These are phyloP conservation scores for Calycina marina DNA, from an alignment of 2,329 filamentous ascomycete species.

Conservation along the genomic window DNA sequence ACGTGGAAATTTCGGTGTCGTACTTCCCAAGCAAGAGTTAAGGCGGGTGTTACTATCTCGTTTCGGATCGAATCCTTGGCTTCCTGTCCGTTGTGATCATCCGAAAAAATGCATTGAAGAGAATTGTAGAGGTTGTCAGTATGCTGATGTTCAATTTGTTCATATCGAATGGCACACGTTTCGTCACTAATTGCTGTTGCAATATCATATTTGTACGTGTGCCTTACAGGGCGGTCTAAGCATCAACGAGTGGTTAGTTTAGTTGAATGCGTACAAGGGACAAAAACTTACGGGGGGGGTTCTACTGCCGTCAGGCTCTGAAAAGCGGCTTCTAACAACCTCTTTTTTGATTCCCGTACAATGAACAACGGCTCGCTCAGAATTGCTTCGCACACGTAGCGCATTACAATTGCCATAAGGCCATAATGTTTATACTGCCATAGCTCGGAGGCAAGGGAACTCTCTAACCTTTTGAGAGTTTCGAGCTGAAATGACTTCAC, in stretches of 20 bases:
- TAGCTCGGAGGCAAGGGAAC: neutral
- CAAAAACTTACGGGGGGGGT: neutral
- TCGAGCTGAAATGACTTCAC: constrained; percentile 2
- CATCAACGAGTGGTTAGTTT: neutral
- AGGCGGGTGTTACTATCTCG: constrained; percentile 2
- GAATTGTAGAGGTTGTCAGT: constrained; percentile 1
- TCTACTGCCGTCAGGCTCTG: constrained; percentile 1
- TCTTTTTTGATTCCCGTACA: constrained; percentile 1
- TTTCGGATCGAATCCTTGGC: constrained; percentile 1
- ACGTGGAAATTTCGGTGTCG: neutral
- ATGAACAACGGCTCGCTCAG: constrained; percentile 3
- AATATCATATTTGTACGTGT: constrained; percentile 3
- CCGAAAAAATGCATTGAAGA: constrained; percentile 1
- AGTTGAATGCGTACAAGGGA: neutral
- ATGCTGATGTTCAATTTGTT: neutral
- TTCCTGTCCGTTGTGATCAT: constrained; percentile 1
- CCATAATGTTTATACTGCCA: constrained; percentile 2
- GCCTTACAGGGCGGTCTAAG: constrained; percentile 1
- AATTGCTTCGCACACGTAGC: constrained; percentile 5
- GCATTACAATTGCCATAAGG: constrained; percentile 3
- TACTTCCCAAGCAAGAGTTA: constrained; percentile 3
- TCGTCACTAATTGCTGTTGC: constrained; percentile 2
- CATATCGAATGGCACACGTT: constrained; percentile 1
- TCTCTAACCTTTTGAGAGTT: neutral
- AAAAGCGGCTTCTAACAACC: neutral